A percentile compares a stretch with the other conserved stretches of the same genome.
phyloP scores from a whole-genome alignment of 139 green algal species.

The Picochlorum costavermella region DNA sequence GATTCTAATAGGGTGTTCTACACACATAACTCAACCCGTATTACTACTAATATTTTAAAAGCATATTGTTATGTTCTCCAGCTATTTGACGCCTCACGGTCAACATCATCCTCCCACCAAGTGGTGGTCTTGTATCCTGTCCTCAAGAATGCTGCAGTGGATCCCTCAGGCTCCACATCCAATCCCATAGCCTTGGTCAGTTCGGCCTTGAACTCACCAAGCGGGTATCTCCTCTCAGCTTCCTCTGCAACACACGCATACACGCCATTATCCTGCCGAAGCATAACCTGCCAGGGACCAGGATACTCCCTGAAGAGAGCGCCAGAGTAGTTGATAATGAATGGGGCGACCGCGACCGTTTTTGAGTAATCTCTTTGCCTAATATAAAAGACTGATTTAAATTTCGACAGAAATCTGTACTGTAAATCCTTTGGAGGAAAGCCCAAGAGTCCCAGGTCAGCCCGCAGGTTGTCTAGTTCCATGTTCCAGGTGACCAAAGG shows the following conservation, averaged over 20 bases:
- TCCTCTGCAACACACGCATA: constrained; percentile 76
- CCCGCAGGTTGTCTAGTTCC: constrained; percentile 90
- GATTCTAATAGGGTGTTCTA: background rate
- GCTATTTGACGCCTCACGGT: constrained; percentile 49
- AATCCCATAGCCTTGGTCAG: constrained; percentile 77
- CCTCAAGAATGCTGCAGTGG: constrained; percentile 63
- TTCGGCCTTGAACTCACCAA: constrained; percentile 73
- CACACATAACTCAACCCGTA: no score
- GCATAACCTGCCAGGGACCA: constrained; percentile 88
- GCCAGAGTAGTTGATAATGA: constrained; percentile 86
- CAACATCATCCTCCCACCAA: constrained; percentile 81
- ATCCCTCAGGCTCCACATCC: constrained; percentile 72
- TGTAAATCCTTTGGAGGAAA: constrained; percentile 80
- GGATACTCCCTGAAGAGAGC: constrained; percentile 85
- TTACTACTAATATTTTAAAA: background rate
- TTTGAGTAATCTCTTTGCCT: constrained; percentile 61
- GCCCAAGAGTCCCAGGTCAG: constrained; percentile 74
- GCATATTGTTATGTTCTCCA: constrained; percentile 52
- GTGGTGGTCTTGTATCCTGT: constrained; percentile 78
- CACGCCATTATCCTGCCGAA: constrained; percentile 71
- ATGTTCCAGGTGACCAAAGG: constrained; percentile 84
- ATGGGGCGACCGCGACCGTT: constrained; percentile 61
- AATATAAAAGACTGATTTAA: constrained; percentile 83
- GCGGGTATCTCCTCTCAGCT: constrained; percentile 51
- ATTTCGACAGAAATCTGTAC: constrained; percentile 65